phyloP scores from a whole-genome alignment of 768 basidiomycete genomes.

The Tricholomella constricta region DNA sequence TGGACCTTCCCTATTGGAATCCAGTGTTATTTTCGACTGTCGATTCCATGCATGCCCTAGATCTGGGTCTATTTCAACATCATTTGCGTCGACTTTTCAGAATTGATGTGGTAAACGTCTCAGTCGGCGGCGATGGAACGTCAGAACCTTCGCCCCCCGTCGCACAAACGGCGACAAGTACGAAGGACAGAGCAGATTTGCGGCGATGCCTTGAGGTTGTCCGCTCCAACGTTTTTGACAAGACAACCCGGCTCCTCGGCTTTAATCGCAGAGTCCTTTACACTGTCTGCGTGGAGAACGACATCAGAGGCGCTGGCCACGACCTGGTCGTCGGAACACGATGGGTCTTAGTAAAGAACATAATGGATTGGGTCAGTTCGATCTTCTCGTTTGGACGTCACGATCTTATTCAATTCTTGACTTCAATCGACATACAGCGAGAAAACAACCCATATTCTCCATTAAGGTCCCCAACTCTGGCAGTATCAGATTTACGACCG shows the following conservation, averaged over 20 bases:
- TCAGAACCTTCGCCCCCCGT: background rate
- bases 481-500: background rate
- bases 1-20: constrained; percentile 31
- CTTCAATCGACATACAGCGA: background rate
- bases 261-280: constrained; percentile 22
- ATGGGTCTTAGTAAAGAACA: constrained; percentile 23
- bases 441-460: background rate
- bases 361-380: constrained; percentile 24
- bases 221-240: background rate
- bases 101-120: too few relatives aligned
- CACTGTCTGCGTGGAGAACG: constrained; percentile 23
- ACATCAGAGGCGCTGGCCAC: constrained; percentile 13
- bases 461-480: background rate
- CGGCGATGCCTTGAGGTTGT: constrained; percentile 15
- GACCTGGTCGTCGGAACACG: constrained; percentile 23
- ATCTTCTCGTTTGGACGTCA: background rate
- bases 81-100: too few relatives aligned
- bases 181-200: background rate
- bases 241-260: constrained; percentile 14
- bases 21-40: constrained; percentile 19
- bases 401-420: background rate
- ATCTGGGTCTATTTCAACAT: constrained; percentile 21
- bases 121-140: constrained; percentile 20
- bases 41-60: constrained; percentile 31
- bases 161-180: background rate